phyloP scores from a whole-genome alignment of 805 yeast genomes.

The Grigorovia jiainica region DNA sequence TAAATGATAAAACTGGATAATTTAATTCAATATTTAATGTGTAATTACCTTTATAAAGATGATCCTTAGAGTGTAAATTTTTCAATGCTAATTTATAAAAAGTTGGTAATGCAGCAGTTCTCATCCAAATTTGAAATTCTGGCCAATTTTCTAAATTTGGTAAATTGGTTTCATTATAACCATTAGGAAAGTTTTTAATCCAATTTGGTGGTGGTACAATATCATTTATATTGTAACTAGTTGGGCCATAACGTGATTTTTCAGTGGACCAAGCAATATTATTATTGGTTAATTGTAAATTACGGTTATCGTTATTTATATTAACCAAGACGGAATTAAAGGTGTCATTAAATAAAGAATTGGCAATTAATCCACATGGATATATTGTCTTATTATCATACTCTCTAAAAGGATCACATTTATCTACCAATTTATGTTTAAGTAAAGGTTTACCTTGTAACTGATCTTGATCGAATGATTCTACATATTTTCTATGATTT shows the following conservation, averaged over 20 bases:
- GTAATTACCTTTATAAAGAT: constrained; percentile 60
- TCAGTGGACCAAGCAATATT: constrained; percentile 69
- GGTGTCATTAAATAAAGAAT: constrained; percentile 71
- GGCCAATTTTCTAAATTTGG: constrained; percentile 63
- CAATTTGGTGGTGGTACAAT: constrained; percentile 82
- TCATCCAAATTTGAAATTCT: constrained; percentile 78
- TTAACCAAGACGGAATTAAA: constrained; percentile 40
- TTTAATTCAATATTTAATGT: constrained; percentile 57
- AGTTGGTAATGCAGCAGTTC: constrained; percentile 86
- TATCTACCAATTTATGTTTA: constrained; percentile 37
- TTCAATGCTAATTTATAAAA: constrained; percentile 69
- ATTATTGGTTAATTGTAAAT: constrained; percentile 34
- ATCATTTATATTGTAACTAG: constrained; percentile 47
- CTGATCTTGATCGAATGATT: constrained; percentile 73
- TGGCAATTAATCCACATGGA: constrained; percentile 80
- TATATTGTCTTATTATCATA: constrained; percentile 38
- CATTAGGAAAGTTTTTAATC: constrained; percentile 59
- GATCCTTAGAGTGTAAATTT: constrained; percentile 38
- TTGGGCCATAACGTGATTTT: constrained; percentile 49
- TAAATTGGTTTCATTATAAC: constrained; percentile 57
- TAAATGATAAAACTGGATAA: constrained; percentile 73
- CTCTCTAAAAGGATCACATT: constrained; percentile 29
- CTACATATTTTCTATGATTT: constrained; percentile 89
- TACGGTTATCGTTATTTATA: constrained; percentile 22
- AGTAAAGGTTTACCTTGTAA: constrained; percentile 64